Base-by-base conservation (phyloP, 495 filamentous ascomycete genomes). In the Hypomontagnella monticulosa region DNA sequence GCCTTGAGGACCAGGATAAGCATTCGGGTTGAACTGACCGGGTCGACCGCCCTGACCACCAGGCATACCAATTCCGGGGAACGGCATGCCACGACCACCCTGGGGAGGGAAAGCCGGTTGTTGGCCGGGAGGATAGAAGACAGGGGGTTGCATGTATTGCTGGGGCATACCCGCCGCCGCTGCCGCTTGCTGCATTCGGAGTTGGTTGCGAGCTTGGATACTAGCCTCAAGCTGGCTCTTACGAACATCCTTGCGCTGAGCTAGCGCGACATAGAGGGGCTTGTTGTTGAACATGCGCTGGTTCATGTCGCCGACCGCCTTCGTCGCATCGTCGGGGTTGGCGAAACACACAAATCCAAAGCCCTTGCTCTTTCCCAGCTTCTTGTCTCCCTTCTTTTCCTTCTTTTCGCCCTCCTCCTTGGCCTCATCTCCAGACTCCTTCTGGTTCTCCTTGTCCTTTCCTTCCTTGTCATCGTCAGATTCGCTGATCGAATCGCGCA, bases 331-430 rank as follows among this genome's bases (percentile, higher is more conserved):
- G 66, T 98, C 96, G 46, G 96, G 93, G 84, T 95, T 97, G 84
- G 88, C 93, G 84, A 99, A 99, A 90, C 95, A 99, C 70, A 99
- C 96, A 78, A 99, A 99, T 69, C 95, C 96, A 74, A 99, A 99
- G 71, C 95, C 95, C 83, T 97, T 98, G 88, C 92, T 96, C 90
- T 98, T 98, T 66, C 95, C 95, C 27, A 96, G 83, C 55, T 84
- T 80, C 80, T 89, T 91, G 80, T 93, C 93, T 54, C 85, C 81
- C 71, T 81, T 73, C 82, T 90, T 90, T 53, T 81, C 76, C 75
- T 88, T 85, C 55, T 78, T 80, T 59, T 83, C 79, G 56, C 81
- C 79, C 56, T 85, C 83, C 34, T 82, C 82, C 60, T 82, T 81
- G 59, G 81, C 79, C 69, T 86, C 81, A 63, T 87, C 81, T 32